Conservation (phyloP, 2,329 filamentous ascomycete genomes). For the Scopulariopsis brevicaulis region DNA sequence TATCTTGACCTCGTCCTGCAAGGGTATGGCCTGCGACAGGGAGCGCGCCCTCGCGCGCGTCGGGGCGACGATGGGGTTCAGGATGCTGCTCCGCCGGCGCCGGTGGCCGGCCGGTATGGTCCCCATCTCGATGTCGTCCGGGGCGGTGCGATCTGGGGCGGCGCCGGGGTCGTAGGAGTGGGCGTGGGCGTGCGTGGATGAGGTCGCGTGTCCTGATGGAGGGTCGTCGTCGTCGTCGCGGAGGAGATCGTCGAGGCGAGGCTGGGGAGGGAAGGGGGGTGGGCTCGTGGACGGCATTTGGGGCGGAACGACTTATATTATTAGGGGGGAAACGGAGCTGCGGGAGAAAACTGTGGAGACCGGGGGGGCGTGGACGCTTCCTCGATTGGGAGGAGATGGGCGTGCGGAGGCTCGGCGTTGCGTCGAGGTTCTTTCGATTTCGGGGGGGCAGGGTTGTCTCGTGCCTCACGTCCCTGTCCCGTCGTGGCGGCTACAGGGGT, state of each 20-base stretch:
- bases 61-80: constrained; percentile 15
- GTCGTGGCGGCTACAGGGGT: too few relatives aligned
- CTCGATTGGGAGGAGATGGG: neutral
- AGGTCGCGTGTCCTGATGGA: constrained; percentile 2
- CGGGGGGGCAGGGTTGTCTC: neutral
- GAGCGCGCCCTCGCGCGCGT: constrained; percentile 15
- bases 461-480: neutral
- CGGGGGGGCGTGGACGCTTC: neutral
- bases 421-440: neutral
- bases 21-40: constrained; percentile 13
- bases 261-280: constrained; percentile 6
- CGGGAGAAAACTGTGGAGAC: neutral
- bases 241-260: constrained; percentile 11
- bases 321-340: neutral
- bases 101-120: constrained; percentile 38
- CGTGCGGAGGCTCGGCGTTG: neutral
- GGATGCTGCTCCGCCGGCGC: constrained; percentile 43
- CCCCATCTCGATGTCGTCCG: constrained; percentile 44
- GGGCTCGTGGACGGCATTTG: constrained; percentile 4
- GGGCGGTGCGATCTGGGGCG: neutral
- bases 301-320: neutral
- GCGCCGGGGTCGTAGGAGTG: neutral
- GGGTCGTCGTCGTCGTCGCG: neutral
- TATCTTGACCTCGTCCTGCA: constrained; percentile 31
- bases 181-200: neutral